Percentiles rank a stretch among this genome's conserved stretches.
Evolutionary conservation across 495 filamentous ascomycete species (phyloP).

Genomic region (Hypoxylon trugodes): DNA sequence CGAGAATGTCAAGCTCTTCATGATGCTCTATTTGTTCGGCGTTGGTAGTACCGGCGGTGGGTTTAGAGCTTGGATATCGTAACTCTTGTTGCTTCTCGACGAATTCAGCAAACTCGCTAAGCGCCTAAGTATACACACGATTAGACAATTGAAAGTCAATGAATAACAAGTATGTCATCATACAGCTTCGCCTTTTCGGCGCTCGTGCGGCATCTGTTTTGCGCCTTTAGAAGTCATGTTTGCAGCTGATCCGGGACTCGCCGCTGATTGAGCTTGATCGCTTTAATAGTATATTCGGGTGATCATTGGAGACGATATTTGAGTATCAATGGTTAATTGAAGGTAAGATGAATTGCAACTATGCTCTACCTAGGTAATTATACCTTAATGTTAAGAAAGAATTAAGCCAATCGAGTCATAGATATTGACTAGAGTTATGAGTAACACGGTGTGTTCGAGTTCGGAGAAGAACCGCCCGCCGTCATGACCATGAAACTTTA

Average conservation of each 20-base stretch:
- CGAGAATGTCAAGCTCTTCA: constrained; percentile 88
- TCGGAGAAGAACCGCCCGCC: no score
- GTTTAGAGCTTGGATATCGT: constrained; percentile 57
- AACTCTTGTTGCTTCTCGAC: constrained; percentile 90
- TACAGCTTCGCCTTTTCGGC: constrained; percentile 87
- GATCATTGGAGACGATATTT: constrained; percentile 37
- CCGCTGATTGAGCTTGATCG: constrained; percentile 24
- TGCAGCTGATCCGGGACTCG: constrained; percentile 18
- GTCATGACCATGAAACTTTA: no score
- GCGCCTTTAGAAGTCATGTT: constrained; percentile 63
- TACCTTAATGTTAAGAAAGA: neutral
- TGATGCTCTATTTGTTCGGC: constrained; percentile 66
- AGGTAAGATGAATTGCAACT: no score
- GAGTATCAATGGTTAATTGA: no score
- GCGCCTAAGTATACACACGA: constrained; percentile 62
- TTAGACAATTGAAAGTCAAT: neutral
- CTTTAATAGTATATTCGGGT: constrained; percentile 40
- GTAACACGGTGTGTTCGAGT: no score
- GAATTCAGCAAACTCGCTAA: constrained; percentile 97
- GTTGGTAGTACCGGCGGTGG: constrained; percentile 46
- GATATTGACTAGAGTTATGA: neutral
- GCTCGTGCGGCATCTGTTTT: constrained; percentile 76
- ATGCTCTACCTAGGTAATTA: neutral
- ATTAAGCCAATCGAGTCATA: neutral
- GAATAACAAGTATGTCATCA: constrained; percentile 17